These are phyloP conservation scores for Ophiostoma piceae DNA, from an alignment of 2,329 filamentous ascomycete genomes.

Conservation along the genomic window DNA sequence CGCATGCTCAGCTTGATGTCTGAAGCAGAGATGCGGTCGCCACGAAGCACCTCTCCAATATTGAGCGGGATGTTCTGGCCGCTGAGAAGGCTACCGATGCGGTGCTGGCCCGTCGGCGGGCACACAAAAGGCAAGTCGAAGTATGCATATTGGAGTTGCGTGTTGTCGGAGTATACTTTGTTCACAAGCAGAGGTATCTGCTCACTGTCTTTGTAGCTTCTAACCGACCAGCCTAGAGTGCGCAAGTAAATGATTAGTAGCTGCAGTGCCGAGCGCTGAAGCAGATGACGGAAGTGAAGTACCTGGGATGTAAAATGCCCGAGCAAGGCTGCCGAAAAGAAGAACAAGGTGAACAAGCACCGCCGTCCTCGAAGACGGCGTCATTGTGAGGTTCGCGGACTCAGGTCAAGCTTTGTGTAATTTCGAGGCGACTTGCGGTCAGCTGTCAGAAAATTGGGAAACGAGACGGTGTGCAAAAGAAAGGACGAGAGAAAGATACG, in stretches of 20 bases:
- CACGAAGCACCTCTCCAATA: slow-evolving; percentile 78
- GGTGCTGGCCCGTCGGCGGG: slow-evolving; percentile 63
- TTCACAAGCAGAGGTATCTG: slow-evolving; percentile 81
- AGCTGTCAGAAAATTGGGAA: too few species aligned
- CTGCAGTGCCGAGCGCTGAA: too few species aligned
- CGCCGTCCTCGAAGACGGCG: slow-evolving; percentile 40
- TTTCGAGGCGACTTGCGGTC: too few species aligned
- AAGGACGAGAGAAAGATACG: not conserved
- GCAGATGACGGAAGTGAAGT: slow-evolving; percentile 31
- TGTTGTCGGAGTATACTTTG: slow-evolving; percentile 86
- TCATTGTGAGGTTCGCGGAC: slow-evolving; percentile 1
- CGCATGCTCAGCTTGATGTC: slow-evolving; percentile 78
- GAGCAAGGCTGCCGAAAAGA: slow-evolving; percentile 41
- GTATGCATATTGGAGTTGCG: slow-evolving; percentile 87
- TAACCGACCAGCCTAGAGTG: slow-evolving; percentile 69
- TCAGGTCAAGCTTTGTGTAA: not conserved
- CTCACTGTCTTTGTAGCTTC: slow-evolving; percentile 70
- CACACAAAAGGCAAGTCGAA: slow-evolving; percentile 84
- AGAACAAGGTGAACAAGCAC: slow-evolving; percentile 39
- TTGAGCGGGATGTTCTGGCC: slow-evolving; percentile 77
- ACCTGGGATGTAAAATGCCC: slow-evolving; percentile 86
- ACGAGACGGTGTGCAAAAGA: not conserved
- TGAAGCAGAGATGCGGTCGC: slow-evolving; percentile 77
- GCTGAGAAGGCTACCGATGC: slow-evolving; percentile 63
- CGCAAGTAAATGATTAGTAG: slow-evolving; percentile 18